A percentile compares a stretch with the other conserved stretches of the same genome.
These are phyloP conservation scores for Alternaria atra DNA, from an alignment of 2,329 filamentous ascomycete species.

Conservation along the genomic window DNA sequence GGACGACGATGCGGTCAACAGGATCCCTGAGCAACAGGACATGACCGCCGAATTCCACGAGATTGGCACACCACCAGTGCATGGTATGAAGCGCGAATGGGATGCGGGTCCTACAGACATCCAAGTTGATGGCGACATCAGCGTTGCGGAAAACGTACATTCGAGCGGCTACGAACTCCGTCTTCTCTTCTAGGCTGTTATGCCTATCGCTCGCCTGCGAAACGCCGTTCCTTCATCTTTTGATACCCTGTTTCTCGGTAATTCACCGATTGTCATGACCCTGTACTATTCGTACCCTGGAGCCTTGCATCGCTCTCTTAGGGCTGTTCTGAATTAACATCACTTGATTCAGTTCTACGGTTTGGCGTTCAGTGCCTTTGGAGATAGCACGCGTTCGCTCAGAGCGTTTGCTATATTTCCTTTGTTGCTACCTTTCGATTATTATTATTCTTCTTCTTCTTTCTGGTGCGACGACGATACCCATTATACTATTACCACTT, in stretches of 20 bases:
- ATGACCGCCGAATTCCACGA: constrained; percentile 79
- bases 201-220: constrained; percentile 5
- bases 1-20: constrained; percentile 87
- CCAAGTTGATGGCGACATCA: constrained; percentile 59
- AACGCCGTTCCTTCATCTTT: constrained; percentile 15
- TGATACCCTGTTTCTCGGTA: constrained; percentile 22
- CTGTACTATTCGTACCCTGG: constrained; percentile 43
- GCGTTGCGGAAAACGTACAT: constrained; percentile 54
- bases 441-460: constrained; percentile 26
- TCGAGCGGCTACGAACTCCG: constrained; percentile 60
- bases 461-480: constrained; percentile 48
- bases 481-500: constrained; percentile 45
- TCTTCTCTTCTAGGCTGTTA: constrained; percentile 54
- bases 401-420: constrained; percentile 29
- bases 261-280: constrained; percentile 43
- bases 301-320: constrained; percentile 20
- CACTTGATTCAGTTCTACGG: constrained; percentile 16
- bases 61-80: constrained; percentile 57
- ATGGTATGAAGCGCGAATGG: constrained; percentile 63
- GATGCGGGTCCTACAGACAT: constrained; percentile 58
- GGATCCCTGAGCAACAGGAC: constrained; percentile 89
- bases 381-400: constrained; percentile 41
- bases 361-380: constrained; percentile 34
- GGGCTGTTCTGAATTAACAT: constrained; percentile 21
- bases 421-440: constrained; percentile 26